Evolutionary conservation across 768 basidiomycete species (phyloP).

Genomic region (Chalciporus piperatus): DNA sequence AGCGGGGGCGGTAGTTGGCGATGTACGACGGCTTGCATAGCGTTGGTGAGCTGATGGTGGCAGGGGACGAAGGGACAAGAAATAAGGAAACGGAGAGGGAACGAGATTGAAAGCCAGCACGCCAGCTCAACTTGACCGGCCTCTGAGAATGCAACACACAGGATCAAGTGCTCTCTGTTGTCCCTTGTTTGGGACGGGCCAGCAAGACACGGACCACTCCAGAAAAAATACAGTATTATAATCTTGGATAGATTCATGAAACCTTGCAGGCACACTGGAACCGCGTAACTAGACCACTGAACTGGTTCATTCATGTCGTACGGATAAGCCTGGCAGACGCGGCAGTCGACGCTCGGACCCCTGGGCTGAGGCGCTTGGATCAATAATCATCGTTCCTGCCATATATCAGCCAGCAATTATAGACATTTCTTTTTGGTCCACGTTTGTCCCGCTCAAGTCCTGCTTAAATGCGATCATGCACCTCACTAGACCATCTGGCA

Average conservation of each 20-base stretch:
- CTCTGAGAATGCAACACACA: slow-evolving; percentile 34
- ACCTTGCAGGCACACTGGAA: no score
- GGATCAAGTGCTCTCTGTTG: slow-evolving; percentile 33
- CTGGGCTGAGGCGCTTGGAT: no score
- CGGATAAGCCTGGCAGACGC: no score
- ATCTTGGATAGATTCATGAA: no score
- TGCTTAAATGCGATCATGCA: neutral
- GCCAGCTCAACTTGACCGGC: slow-evolving; percentile 29
- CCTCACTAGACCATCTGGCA: neutral
- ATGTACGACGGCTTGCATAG: slow-evolving; percentile 69
- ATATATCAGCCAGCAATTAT: no score
- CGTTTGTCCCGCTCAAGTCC: slow-evolving; percentile 14
- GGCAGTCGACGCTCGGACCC: no score
- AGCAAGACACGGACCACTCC: slow-evolving; percentile 14
- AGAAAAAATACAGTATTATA: neutral
- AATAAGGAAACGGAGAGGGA: slow-evolving; percentile 15
- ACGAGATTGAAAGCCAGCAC: slow-evolving; percentile 37
- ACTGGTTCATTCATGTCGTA: no score
- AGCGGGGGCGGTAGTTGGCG: slow-evolving; percentile 62
- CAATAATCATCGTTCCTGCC: no score
- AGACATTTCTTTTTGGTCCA: slow-evolving; percentile 5
- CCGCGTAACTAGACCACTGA: no score
- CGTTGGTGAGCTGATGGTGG: slow-evolving; percentile 55
- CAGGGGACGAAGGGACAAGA: slow-evolving; percentile 14
- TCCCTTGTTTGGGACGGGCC: slow-evolving; percentile 26